These are phyloP conservation scores for Cinnamomum micranthum DNA, from an alignment of 164 flowering plant species.

Conservation along the genomic window DNA sequence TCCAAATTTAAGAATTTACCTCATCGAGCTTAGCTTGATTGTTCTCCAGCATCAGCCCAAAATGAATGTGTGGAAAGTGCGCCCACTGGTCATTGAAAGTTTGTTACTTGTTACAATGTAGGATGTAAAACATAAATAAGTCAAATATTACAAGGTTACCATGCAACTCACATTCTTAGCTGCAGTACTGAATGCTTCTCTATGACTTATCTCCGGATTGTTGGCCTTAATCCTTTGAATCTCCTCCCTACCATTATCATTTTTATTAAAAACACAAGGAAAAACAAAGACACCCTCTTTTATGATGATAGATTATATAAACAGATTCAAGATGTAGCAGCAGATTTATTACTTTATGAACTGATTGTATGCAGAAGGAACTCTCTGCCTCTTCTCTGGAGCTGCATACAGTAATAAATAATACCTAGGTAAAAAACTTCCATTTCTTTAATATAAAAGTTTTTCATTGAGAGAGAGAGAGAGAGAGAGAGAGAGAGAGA, in stretches of 20 bases:
- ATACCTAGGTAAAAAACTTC: not conserved
- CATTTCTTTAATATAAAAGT: too few relatives aligned
- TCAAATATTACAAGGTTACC: not conserved
- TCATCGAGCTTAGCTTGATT: constrained; percentile 52
- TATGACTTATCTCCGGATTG: constrained; percentile 85
- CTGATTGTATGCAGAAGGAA: constrained; percentile 98
- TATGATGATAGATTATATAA: too few relatives aligned
- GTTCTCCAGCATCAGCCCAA: constrained; percentile 80
- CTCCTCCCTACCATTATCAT: constrained; percentile 55
- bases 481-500: constrained; percentile 18
- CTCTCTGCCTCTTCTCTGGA: constrained; percentile 99
- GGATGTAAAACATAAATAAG: not conserved
- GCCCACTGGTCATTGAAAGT: constrained; percentile 56
- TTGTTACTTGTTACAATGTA: not conserved
- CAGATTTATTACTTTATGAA: constrained; percentile 72
- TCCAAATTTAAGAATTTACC: constrained; percentile 24
- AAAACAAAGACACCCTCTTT: too few relatives aligned
- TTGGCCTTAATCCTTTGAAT: constrained; percentile 93
- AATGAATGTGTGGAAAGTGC: constrained; percentile 85
- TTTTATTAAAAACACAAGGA: not conserved
- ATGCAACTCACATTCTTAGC: constrained; percentile 73
- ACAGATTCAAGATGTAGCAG: not conserved
- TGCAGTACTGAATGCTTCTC: constrained; percentile 91
- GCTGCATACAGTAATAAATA: constrained; percentile 39
- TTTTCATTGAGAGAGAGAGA: constrained; percentile 46